Evolutionary conservation across 176 grass and related monocot genomes (phyloP), one percentile per base, ranked within the genome.

Genomic region (Thalia dealbata): DNA sequence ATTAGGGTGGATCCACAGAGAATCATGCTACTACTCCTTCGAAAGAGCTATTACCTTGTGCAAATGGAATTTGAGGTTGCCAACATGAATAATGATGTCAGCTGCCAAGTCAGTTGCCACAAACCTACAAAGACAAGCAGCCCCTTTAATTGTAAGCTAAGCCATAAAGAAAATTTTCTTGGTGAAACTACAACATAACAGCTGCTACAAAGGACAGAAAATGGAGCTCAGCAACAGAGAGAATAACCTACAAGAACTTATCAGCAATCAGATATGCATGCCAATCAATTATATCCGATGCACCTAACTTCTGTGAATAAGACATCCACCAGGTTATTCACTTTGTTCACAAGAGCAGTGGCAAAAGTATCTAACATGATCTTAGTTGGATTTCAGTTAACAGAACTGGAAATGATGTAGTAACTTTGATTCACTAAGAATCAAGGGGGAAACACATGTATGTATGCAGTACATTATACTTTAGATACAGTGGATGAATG

Each of bases 51-150:
- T 68, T 86, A 97, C 95, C 90, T 93, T 92, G 87, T 97, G 95
- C 71, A 97, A 85, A 82, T 86, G 81, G 61, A 97, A 97, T 79
- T 84, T 90, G 35, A 86, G 83, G 42, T 76, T 84, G 46, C 90
- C 95, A 68, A 97, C 78, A 43, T 74, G 83, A 79, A 99, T 75
- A 72, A 82, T 81, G 70, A 99, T 75, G 79, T 99, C 90, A 44
- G 81, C 86, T 60, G 84, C 83, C 64, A 91, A 71, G 73, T 99
- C 95, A 38, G 83, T 75, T 52, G 77, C 85, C 44, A 81, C 81
- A 77, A 91, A 88, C 61, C 95, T 99, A 90, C 76, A 91, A 88
- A 75, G 13, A 10, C 16, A n/a, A 42, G 19, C 0, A 73, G 28
- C 1, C 14, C 26, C 10, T 41, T 60, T 6, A 51, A 71, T 32